Percentiles rank a stretch among this genome's conserved stretches.
Conservation (phyloP, 352 stramenopile genomes). For the Phytophthora pinifolia region DNA sequence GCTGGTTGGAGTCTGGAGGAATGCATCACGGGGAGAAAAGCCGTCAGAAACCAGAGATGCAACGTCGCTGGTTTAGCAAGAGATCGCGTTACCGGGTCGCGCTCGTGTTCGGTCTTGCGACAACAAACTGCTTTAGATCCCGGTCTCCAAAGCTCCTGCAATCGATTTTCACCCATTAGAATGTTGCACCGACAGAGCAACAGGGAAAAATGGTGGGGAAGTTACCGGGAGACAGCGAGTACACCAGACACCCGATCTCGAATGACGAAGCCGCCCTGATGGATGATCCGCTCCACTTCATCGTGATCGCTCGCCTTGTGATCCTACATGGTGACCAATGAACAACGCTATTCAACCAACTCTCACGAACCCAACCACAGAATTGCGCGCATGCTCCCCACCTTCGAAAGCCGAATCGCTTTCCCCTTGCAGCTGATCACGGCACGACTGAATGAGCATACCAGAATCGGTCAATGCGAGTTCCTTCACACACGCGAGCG, state of each 20-base stretch:
- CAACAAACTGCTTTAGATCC: conserved; percentile 73
- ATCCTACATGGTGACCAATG: conserved; percentile 31
- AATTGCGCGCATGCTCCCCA: conserved; percentile 8
- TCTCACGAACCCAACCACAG: neutral
- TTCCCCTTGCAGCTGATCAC: conserved; percentile 59
- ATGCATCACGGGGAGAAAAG: neutral
- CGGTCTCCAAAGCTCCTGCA: conserved; percentile 77
- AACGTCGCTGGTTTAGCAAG: neutral
- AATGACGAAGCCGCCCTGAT: conserved; percentile 69
- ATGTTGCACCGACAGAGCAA: neutral
- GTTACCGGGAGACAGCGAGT: conserved; percentile 70
- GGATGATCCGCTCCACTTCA: conserved; percentile 58
- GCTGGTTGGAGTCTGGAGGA: conserved; percentile 41
- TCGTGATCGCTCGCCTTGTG: conserved; percentile 67
- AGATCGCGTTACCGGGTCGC: conserved; percentile 39
- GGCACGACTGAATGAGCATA: conserved; percentile 41
- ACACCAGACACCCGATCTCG: conserved; percentile 70
- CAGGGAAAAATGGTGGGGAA: neutral
- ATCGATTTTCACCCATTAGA: conserved; percentile 9
- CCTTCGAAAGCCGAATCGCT: conserved; percentile 59
- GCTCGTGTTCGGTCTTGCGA: conserved; percentile 45
- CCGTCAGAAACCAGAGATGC: conserved; percentile 5
- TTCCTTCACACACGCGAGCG: neutral
- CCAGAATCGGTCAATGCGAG: neutral
- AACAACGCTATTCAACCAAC: neutral